These are phyloP conservation scores for Alternaria gaisen DNA, from an alignment of 2,329 filamentous ascomycete genomes.

Conservation along the genomic window DNA sequence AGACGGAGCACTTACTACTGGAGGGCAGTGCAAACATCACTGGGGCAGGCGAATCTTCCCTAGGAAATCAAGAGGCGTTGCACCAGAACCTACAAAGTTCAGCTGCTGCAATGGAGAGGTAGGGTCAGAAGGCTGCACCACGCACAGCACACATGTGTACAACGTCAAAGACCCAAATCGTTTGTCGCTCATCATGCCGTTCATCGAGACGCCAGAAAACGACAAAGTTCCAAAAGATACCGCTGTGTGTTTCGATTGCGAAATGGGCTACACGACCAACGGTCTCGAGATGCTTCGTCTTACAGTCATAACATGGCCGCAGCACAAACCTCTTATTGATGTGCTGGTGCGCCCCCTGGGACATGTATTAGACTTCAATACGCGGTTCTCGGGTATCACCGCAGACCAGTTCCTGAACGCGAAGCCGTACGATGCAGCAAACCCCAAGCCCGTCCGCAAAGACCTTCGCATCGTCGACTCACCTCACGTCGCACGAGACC, in stretches of 20 bases:
- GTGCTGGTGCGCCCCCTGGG: constrained; percentile 85
- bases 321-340: constrained; percentile 78
- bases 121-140: constrained; percentile 81
- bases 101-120: constrained; percentile 80
- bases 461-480: constrained; percentile 77
- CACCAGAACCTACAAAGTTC: constrained; percentile 66
- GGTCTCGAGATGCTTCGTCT: constrained; percentile 90
- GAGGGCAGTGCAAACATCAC: constrained; percentile 82
- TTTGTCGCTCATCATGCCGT: constrained; percentile 81
- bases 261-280: constrained; percentile 93
- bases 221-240: constrained; percentile 52
- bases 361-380: constrained; percentile 88
- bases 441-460: constrained; percentile 34
- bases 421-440: constrained; percentile 40
- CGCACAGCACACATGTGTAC: constrained; percentile 80
- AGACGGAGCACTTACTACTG: constrained; percentile 78
- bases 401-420: constrained; percentile 79
- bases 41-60: constrained; percentile 72
- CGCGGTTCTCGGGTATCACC: constrained; percentile 86
- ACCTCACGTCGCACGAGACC: constrained; percentile 75
- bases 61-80: constrained; percentile 62
- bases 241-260: constrained; percentile 90
- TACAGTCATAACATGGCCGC: constrained; percentile 88
- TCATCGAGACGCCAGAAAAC: constrained; percentile 78
- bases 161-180: constrained; percentile 80